These are phyloP conservation scores for Naganishia friedmannii DNA, from an alignment of 768 basidiomycete genomes.

Conservation along the genomic window DNA sequence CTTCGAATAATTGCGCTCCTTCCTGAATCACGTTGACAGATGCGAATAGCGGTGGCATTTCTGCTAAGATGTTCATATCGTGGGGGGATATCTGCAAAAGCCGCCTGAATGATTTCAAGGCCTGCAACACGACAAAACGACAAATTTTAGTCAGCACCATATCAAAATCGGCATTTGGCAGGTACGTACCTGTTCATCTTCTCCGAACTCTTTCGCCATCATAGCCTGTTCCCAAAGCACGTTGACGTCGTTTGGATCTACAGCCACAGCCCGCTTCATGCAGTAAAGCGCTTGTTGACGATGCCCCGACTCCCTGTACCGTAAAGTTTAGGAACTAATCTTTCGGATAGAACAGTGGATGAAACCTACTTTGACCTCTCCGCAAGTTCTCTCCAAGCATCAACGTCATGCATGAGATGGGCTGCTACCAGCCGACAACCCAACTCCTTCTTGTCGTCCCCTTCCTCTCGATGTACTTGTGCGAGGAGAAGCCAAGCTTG, in stretches of 20 bases:
- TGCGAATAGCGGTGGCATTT: slow-evolving; percentile 72
- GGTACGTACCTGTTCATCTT: slow-evolving; percentile 62
- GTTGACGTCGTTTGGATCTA: slow-evolving; percentile 76
- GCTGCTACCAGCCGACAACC: slow-evolving; percentile 86
- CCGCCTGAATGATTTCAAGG: slow-evolving; percentile 63
- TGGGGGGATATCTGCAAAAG: slow-evolving; percentile 63
- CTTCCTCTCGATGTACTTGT: slow-evolving; percentile 72
- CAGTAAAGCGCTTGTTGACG: slow-evolving; percentile 89
- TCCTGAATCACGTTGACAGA: slow-evolving; percentile 66
- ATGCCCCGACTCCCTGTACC: slow-evolving; percentile 63
- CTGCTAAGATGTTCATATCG: slow-evolving; percentile 72
- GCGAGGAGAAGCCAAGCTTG: slow-evolving; percentile 85
- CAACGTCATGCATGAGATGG: slow-evolving; percentile 75
- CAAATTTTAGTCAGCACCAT: neutral
- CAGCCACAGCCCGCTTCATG: slow-evolving; percentile 72
- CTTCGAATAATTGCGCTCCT: slow-evolving; percentile 67
- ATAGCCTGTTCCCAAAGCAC: slow-evolving; percentile 86
- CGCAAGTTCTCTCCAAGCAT: slow-evolving; percentile 83
- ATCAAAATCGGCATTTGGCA: neutral
- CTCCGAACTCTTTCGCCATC: slow-evolving; percentile 71
- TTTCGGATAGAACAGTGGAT: slow-evolving; percentile 21
- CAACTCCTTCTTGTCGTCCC: slow-evolving; percentile 67
- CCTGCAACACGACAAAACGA: slow-evolving; percentile 54
- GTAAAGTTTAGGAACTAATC: neutral
- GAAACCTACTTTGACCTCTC: slow-evolving; percentile 66